Base-by-base conservation (phyloP, 192 early-diverging fungal species). In the Dissophora ornata region DNA sequence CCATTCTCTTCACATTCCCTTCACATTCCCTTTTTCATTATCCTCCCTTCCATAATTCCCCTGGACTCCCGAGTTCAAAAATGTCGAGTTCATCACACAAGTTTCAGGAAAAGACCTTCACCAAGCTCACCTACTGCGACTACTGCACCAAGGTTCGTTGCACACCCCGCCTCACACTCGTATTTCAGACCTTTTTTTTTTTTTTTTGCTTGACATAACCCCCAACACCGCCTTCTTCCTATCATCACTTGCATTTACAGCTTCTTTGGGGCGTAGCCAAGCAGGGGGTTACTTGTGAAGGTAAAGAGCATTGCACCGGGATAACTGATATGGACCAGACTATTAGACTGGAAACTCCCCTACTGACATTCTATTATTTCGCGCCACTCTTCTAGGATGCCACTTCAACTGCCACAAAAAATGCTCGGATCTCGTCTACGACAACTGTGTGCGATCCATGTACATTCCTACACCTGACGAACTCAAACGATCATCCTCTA, bases 211-310 rank as follows among this genome's bases (percentile, higher is more conserved):
- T 38, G 36, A n/a, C n/a, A n/a, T n/a, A n/a, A n/a, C n/a, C n/a
- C n/a, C n/a, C n/a, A 36, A 46, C 25, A n/a, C 48, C 16, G 22
- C 33, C 21, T 66, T 11, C 29, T 49, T 41, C 28, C 2, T 50
- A 4, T 44, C 0, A 3, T 7, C 3, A 11, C 25, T 30, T 63
- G 7, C 46, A 24, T 18, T 18, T 6, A 40, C 48, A 75, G 49
- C 74, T 92, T 44, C 80, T 93, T 42, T 93, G 92, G 92, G 92
- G 92, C 16, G 58, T 92, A 19, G 83, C 82, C 18, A 85, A 84
- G 50, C 90, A 93, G 62, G 92, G 92, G 6, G 57, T 79, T 21
- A 80, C 82, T 34, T 93, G 91, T 59, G 59, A 74, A 80, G 85
- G 85, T 84, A 79, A 67, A 18, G 21, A 25, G n/a, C n/a, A n/a